Evolutionary conservation across 129 eudicot species (phyloP).

Genomic region (Arctium minus): DNA sequence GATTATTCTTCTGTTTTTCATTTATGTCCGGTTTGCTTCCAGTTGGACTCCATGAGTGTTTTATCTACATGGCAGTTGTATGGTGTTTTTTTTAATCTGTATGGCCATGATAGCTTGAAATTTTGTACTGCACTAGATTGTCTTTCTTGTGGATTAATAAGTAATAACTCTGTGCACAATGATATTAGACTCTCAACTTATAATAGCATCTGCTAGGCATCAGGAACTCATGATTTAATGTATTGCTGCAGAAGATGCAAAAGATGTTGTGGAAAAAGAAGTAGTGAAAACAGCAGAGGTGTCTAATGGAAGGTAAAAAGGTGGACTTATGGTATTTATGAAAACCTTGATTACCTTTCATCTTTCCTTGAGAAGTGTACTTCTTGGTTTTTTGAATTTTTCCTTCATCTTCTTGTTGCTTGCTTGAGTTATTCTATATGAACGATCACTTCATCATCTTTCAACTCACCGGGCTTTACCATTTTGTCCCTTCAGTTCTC

Average conservation of each 20-base stretch:
- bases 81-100: background rate
- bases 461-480: background rate
- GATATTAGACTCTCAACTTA: background rate
- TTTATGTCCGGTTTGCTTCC: background rate
- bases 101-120: background rate
- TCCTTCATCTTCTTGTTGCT: background rate
- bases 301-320: conserved; percentile 58
- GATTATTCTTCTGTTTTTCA: background rate
- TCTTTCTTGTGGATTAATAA: background rate
- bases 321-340: background rate
- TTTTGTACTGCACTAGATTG: background rate
- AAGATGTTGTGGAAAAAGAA: conserved; percentile 38
- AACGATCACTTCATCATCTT: background rate
- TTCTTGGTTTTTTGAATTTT: background rate
- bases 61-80: background rate
- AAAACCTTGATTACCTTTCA: background rate
- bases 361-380: background rate
- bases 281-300: conserved; percentile 26
- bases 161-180: background rate
- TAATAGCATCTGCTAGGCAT: background rate
- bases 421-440: background rate
- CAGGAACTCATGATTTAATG: background rate
- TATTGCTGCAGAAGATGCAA: conserved; percentile 42
- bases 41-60: background rate
- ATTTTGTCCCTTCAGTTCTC: background rate